Evolutionary conservation across 1,284 basidiomycete species (phyloP).

Genomic region (Kwoniella shivajii): DNA sequence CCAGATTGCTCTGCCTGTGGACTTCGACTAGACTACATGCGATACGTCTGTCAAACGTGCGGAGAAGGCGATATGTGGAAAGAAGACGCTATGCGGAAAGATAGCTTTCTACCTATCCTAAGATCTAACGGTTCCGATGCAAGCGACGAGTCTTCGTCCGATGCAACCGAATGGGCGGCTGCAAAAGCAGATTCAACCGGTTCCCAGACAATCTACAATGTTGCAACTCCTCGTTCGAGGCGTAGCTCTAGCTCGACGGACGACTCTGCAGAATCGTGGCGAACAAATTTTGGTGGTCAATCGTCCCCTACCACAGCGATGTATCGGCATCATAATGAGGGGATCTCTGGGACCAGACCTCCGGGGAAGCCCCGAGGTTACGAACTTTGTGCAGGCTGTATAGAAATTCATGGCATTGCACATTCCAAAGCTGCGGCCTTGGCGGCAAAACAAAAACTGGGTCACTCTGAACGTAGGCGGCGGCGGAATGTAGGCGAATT

Average conservation of each 20-base stretch:
- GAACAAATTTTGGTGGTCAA: slow-evolving; percentile 21
- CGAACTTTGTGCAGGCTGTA: slow-evolving; percentile 77
- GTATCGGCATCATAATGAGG: slow-evolving; percentile 9
- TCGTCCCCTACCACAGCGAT: slow-evolving; percentile 20
- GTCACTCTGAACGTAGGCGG: slow-evolving; percentile 57
- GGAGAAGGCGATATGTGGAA: slow-evolving; percentile 63
- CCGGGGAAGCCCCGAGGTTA: slow-evolving; percentile 63
- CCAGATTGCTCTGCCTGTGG: slow-evolving; percentile 82
- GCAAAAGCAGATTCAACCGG: slow-evolving; percentile 10
- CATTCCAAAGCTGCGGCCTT: slow-evolving; percentile 61
- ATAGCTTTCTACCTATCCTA: slow-evolving; percentile 23
- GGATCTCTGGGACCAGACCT: not conserved
- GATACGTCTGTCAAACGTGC: slow-evolving; percentile 83
- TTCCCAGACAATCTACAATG: slow-evolving; percentile 30
- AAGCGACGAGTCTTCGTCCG: slow-evolving; percentile 25
- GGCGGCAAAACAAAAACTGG: slow-evolving; percentile 31
- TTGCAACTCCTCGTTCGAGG: slow-evolving; percentile 14
- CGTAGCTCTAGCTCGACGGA: slow-evolving; percentile 30
- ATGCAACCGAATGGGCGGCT: slow-evolving; percentile 26
- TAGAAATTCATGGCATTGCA: slow-evolving; percentile 71
- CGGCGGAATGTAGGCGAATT: slow-evolving; percentile 59
- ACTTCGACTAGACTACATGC: slow-evolving; percentile 69
- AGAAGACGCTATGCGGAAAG: slow-evolving; percentile 36
- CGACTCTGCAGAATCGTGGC: slow-evolving; percentile 18
- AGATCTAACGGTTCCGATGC: slow-evolving; percentile 15